A percentile compares a stretch with the other conserved stretches of the same genome.
Conservation (phyloP, 306 rosid genomes). For the Vicia sativa region DNA sequence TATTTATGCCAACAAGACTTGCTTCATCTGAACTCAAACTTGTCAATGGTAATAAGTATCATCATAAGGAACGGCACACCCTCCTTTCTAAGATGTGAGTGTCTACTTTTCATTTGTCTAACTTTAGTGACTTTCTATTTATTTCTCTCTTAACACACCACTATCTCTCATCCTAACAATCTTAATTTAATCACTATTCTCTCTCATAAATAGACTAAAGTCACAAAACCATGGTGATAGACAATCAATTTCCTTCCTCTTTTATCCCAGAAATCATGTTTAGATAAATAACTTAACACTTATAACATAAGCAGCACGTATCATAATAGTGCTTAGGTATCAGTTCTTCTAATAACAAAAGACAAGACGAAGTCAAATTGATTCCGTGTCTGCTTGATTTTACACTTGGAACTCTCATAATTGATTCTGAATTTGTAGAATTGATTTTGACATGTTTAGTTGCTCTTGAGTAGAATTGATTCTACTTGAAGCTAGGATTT, state of each 20-base stretch:
- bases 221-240: neutral
- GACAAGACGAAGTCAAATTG: neutral
- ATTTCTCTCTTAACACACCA: neutral
- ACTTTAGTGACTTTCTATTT: neutral
- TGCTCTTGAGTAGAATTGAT: no score
- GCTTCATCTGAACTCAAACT: neutral
- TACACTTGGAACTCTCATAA: no score
- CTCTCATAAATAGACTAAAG: conserved; percentile 4
- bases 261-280: neutral
- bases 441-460: no score
- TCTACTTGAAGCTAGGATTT: no score
- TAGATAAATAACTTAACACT: neutral
- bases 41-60: neutral
- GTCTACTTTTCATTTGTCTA: neutral
- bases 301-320: no score
- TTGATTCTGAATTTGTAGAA: no score
- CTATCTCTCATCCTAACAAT: neutral
- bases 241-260: neutral
- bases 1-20: neutral
- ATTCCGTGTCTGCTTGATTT: neutral
- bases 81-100: neutral
- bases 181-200: neutral
- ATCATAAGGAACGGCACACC: neutral
- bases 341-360: neutral
- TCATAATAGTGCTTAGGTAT: neutral